Percentiles rank a stretch among this genome's conserved stretches.
These are phyloP conservation scores for Globisporangium radiosum DNA, from an alignment of 352 stramenopile genomes.

Conservation along the genomic window DNA sequence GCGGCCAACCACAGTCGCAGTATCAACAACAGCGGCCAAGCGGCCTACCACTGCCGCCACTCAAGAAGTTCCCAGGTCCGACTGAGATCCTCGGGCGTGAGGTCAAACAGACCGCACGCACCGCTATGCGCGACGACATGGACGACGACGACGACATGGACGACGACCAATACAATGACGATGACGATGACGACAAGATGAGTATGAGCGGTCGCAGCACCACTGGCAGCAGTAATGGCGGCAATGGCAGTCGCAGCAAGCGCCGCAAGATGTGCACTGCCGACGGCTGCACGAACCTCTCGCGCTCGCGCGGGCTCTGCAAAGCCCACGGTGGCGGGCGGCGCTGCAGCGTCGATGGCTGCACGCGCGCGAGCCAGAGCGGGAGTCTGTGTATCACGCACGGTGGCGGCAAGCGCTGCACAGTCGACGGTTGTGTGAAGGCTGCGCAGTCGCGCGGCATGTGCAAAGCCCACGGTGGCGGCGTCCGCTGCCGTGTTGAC, in stretches of 20 bases:
- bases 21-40: neutral
- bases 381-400: conserved; percentile 81
- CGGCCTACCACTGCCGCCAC: neutral
- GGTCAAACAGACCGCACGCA: conserved; percentile 9
- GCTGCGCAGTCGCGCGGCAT: conserved; percentile 74
- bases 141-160: conserved; percentile 9
- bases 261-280: conserved; percentile 77
- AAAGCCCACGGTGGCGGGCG: conserved; percentile 71
- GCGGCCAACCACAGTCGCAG: neutral
- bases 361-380: conserved; percentile 70
- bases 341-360: conserved; percentile 74
- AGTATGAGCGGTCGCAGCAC: conserved; percentile 9
- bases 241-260: conserved; percentile 42
- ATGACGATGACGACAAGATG: conserved; percentile 20
- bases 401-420: conserved; percentile 82
- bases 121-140: conserved; percentile 1
- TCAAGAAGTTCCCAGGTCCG: conserved; percentile 12
- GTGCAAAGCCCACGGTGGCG: conserved; percentile 80
- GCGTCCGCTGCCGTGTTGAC: conserved; percentile 78
- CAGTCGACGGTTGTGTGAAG: conserved; percentile 58
- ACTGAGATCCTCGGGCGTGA: conserved; percentile 7
- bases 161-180: conserved; percentile 5
- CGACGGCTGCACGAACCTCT: conserved; percentile 71
- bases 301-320: conserved; percentile 67
- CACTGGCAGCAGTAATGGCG: conserved; percentile 15